Percentiles rank a stretch among this genome's conserved stretches.
Conservation (phyloP, 2,329 filamentous ascomycete species). For the Rutstroemia sp. region DNA sequence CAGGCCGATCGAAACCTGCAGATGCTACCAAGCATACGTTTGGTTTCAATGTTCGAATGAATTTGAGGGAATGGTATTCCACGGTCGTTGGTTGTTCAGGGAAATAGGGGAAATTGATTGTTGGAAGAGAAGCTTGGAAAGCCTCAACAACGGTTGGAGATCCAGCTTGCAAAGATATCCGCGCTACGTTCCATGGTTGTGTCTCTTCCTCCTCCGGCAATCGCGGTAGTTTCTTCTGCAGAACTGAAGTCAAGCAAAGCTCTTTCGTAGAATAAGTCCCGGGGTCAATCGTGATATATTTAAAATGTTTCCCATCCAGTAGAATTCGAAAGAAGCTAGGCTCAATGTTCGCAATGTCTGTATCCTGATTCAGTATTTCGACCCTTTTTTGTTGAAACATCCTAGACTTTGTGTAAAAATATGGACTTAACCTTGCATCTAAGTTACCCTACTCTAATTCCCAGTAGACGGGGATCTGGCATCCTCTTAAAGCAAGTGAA, state of each 20-base stretch:
- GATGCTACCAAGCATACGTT: conserved; percentile 15
- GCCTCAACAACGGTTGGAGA: conserved; percentile 24
- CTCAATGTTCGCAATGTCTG: conserved; percentile 6
- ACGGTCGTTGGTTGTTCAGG: conserved; percentile 25
- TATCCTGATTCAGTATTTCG: conserved; percentile 12
- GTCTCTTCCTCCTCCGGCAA: conserved; percentile 31
- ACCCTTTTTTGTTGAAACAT: neutral
- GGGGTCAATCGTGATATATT: conserved; percentile 35
- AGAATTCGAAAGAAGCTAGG: conserved; percentile 13
- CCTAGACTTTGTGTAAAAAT: too few relatives aligned
- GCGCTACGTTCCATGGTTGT: conserved; percentile 33
- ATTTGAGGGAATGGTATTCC: conserved; percentile 31
- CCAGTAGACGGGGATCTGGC: too few relatives aligned
- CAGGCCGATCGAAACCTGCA: conserved; percentile 12
- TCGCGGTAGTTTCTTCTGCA: conserved; percentile 31
- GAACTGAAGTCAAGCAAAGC: conserved; percentile 29
- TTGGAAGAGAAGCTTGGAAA: conserved; percentile 24
- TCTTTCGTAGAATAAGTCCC: conserved; percentile 30
- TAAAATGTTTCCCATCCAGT: conserved; percentile 25
- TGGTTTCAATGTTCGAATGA: conserved; percentile 12
- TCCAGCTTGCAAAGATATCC: conserved; percentile 26
- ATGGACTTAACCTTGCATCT: too few relatives aligned
- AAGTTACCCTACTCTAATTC: too few relatives aligned
- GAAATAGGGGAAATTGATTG: conserved; percentile 30
- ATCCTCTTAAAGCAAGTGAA: too few relatives aligned